Evolutionary conservation across 306 rosid species (phyloP), one percentile per base, ranked within the genome.

Genomic region (Adenanthera pavonina): DNA sequence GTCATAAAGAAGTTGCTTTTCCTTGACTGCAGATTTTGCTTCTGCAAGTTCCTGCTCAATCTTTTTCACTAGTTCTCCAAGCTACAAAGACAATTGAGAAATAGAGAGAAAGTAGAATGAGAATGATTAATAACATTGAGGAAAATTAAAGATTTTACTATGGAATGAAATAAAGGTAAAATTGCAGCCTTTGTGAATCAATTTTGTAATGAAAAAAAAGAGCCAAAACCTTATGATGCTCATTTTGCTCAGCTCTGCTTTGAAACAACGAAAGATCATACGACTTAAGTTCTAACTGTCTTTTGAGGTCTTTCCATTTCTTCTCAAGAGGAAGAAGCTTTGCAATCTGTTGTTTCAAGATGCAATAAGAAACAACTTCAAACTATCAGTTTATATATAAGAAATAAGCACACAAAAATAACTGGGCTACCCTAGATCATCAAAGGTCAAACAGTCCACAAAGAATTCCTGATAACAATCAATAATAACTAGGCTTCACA

Each of bases 171-270:
- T 14, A 56, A 80, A 67, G 61, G 36, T 34, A 62, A 53, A 74
- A 56, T 4, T 40, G 36, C 68, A 66, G 56, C 44, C 35, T 52
- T 52, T 35, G 52, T n/a, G 25, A 36, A 70, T 35, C n/a, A 64
- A 72, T 80, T 59, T 59, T 25, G 60, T 72, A 41, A 15, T 62
- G 3, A 73, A 69, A 59, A 19, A n/a, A 76, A 76, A 54, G 76
- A 64, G 75, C 75, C 57, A 76, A 87, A 82, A 95, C 99, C 99
- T 95, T 95, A 80, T 92, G 97, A 78, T 95, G 98, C 85, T 93
- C 99, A 85, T 95, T 95, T 83, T 95, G 96, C 89, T 92, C 96
- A 70, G 94, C 97, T 87, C 99, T 91, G 65, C 85, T 91, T 84
- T 90, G 97, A 82, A 93, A 95, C 75, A 95, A 79, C 34, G 92